Evolutionary conservation across 306 rosid species (phyloP), one percentile per base, ranked within the genome.

Genomic region (Arachis hypogaea): DNA sequence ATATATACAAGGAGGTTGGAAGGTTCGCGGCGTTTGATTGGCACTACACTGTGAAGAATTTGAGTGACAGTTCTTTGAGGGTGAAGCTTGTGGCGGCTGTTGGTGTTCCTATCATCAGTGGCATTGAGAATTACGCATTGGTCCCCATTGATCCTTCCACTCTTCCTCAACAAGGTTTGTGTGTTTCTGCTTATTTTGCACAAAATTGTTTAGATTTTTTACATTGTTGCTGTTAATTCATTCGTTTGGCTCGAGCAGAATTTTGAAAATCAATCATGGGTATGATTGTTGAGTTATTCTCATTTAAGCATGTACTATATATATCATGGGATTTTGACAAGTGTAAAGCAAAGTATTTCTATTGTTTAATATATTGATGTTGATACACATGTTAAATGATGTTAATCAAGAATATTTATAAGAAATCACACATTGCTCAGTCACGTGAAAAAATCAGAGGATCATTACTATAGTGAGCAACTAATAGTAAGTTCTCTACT

Each of bases 41-140:
- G 95, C 59, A 79, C 71, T 83, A 82, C 59, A 82, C 86, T 5
- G 89, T 83, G 47, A 85, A 84, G 82, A 92, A 92, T 51, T 73
- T 94, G 88, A 94, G 91, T 71, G 79, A 62, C 11, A 79, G 72
- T 2, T 59, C 14, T 0, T 76, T 93, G 81, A 81, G 3, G 5
- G 85, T 94, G 79, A 88, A 59, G 80, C 92, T 92, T 38, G 78
- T 68, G 11, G 71, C 86, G 6, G 96, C 58, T 74, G 87, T 71
- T 0, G 99, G 96, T 28, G 79, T 90, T 3, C 89, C 92, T 14
- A 18, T 92, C 66, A 76, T 94, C 70, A 56, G 92, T 36, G 99
- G 90, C 41, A 75, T 94, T 41, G 99, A 94, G 76, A 94, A 92
- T 83, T 94, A 91, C 65, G 97, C 99, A 0, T 76, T 93, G 74